Conservation (phyloP, 2,329 filamentous ascomycete species). For the Penicillium hesseltinei region DNA sequence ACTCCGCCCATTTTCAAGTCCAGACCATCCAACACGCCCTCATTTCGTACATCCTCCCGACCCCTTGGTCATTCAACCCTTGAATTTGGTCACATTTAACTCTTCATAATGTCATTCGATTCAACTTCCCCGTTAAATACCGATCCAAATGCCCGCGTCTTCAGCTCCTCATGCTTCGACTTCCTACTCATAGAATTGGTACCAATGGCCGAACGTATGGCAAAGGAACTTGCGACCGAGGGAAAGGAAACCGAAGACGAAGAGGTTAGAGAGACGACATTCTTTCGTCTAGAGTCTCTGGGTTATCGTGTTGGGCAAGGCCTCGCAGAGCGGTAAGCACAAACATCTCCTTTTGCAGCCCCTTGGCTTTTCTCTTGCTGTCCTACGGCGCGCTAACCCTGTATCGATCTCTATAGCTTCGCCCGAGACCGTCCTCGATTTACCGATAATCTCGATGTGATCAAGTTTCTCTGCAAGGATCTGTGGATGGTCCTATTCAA, state of each 20-base stretch:
- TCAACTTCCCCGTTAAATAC: slow-evolving; percentile 66
- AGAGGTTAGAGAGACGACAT: slow-evolving; percentile 79
- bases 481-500: slow-evolving; percentile 91
- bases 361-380: neutral
- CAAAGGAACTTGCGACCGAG: slow-evolving; percentile 59
- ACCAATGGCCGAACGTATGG: slow-evolving; percentile 84
- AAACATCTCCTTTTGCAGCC: neutral
- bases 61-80: neutral
- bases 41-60: neutral
- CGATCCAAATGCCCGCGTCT: slow-evolving; percentile 71
- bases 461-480: slow-evolving; percentile 99
- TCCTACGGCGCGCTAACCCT: neutral
- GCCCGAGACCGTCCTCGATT: slow-evolving; percentile 74
- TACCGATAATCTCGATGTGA: slow-evolving; percentile 87
- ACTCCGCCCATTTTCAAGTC: neutral
- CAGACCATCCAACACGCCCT: neutral
- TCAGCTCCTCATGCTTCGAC: slow-evolving; percentile 84
- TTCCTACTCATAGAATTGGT: slow-evolving; percentile 96
- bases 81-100: neutral
- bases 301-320: slow-evolving; percentile 93
- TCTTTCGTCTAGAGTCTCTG: slow-evolving; percentile 76
- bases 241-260: slow-evolving; percentile 52
- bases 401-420: slow-evolving; percentile 29
- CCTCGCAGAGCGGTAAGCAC: slow-evolving; percentile 73
- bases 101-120: slow-evolving; percentile 67